Evolutionary conservation across 768 basidiomycete species (phyloP).

Genomic region (Jaapia argillacea): DNA sequence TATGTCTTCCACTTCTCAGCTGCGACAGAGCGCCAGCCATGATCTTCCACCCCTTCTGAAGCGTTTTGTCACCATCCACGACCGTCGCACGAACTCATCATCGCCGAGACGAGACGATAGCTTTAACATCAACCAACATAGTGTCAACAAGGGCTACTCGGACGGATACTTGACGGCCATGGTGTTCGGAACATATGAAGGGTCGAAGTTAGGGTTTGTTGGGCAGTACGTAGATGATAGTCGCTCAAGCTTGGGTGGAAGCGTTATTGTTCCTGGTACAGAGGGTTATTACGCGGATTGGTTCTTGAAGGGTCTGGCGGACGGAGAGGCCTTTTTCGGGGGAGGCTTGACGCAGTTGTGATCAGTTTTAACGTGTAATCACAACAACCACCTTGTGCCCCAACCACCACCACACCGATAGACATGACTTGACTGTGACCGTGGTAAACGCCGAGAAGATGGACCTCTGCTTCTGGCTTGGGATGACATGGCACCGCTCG

Average conservation of each 20-base stretch:
- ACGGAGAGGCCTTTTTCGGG: slow-evolving; percentile 37
- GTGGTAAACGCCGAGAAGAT: no score
- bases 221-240: slow-evolving; percentile 51
- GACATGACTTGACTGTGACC: no score
- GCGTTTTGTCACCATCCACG: no score
- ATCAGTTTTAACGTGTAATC: no score
- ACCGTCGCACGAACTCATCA: no score
- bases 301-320: slow-evolving; percentile 38
- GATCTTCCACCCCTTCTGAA: no score
- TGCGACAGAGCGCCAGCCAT: no score
- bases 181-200: slow-evolving; percentile 38
- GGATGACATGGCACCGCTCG: not conserved
- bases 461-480: no score
- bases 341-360: no score
- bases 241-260: slow-evolving; percentile 23
- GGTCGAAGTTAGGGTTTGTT: slow-evolving; percentile 47
- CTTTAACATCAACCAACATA: not conserved
- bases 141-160: slow-evolving; percentile 34
- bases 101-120: not conserved
- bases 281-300: slow-evolving; percentile 33
- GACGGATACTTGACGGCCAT: slow-evolving; percentile 50
- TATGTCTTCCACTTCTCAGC: not conserved
- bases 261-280: slow-evolving; percentile 24
- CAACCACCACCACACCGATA: no score
- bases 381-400: no score